phyloP scores from a whole-genome alignment of 805 yeast species.

The Candida boidinii region DNA sequence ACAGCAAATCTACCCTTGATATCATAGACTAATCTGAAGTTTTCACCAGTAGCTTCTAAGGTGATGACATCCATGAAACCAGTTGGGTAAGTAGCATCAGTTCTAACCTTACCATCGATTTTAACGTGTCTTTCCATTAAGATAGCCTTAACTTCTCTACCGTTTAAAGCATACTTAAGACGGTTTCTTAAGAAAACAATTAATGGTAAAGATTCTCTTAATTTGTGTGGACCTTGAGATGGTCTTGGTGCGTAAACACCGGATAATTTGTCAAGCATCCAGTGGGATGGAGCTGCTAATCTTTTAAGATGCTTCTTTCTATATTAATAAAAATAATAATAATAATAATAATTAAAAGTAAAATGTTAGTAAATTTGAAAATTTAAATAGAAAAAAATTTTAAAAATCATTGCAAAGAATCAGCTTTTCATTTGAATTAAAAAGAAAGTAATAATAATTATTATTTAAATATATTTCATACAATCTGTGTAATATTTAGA shows the following conservation, averaged over 20 bases:
- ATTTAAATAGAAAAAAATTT: too few species aligned
- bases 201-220: slow-evolving; percentile 96
- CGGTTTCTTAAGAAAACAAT: slow-evolving; percentile 97
- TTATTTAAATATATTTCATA: too few species aligned
- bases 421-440: too few species aligned
- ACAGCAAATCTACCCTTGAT: slow-evolving; percentile 98
- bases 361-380: too few species aligned
- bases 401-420: too few species aligned
- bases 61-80: slow-evolving; percentile 99
- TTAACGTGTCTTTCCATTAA: slow-evolving; percentile 97
- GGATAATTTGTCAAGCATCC: slow-evolving; percentile 99
- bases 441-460: too few species aligned
- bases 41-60: slow-evolving; percentile 96
- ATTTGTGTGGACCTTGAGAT: slow-evolving; percentile 99
- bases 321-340: too few species aligned
- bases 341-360: too few species aligned
- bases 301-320: slow-evolving; percentile 99
- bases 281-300: slow-evolving; percentile 99
- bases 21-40: slow-evolving; percentile 98
- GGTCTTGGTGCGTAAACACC: slow-evolving; percentile 99
- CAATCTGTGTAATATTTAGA: too few species aligned
- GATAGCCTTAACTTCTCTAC: slow-evolving; percentile 98
- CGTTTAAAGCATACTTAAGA: slow-evolving; percentile 97
- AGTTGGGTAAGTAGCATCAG: slow-evolving; percentile 97
- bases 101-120: slow-evolving; percentile 99